Evolutionary conservation across 2,329 filamentous ascomycete genomes (phyloP), one percentile per base, ranked within the genome.

Genomic region (Chrysosporium queenslandicum): DNA sequence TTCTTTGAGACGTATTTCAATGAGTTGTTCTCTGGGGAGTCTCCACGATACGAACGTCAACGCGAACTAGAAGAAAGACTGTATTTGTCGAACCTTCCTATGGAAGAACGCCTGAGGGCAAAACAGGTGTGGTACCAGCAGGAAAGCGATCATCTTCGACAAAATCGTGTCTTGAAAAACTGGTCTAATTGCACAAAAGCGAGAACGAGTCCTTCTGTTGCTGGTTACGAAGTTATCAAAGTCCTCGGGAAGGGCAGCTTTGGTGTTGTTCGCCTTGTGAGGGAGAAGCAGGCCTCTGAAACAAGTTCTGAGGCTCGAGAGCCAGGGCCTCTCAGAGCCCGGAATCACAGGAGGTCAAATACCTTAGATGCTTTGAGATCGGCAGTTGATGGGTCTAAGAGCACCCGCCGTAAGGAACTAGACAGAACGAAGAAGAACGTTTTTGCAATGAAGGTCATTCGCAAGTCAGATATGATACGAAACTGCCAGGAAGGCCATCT

Each of bases 381-480:
- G 1, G 58, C 56, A 11, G 47, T 61, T 3, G 60, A 62, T 53
- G 60, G 56, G 16, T 52, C 58, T 6, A 63, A 58, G 46, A 52
- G 42, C 25, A 58, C 53, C 58, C 66, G 63, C 34, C 60, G 64
- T 51, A 64, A 56, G 32, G 59, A 60, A 9, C 61, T 66, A 58
- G 59, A 58, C 4, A 64, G 61, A 6, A 59, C 63, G 34, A 68
- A 61, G 53, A 78, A 75, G 47, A 77, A 85, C 53, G 81, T 95
- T 0, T 97, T 85, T 66, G 92, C 92, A 12, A 96, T 97, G 91
- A 97, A 97, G 66, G 86, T 95, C 29, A 97, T 97, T 59, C 82
- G 86, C 53, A 98, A 98, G 65, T 87, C 87, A 0, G 83, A 88
- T 52, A 97, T 96, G 90, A 76, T 97, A 52, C 81, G 83, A 11